Evolutionary conservation across 768 basidiomycete species (phyloP), one percentile per base, ranked within the genome.

Genomic region (Psilocybe cubensis): DNA sequence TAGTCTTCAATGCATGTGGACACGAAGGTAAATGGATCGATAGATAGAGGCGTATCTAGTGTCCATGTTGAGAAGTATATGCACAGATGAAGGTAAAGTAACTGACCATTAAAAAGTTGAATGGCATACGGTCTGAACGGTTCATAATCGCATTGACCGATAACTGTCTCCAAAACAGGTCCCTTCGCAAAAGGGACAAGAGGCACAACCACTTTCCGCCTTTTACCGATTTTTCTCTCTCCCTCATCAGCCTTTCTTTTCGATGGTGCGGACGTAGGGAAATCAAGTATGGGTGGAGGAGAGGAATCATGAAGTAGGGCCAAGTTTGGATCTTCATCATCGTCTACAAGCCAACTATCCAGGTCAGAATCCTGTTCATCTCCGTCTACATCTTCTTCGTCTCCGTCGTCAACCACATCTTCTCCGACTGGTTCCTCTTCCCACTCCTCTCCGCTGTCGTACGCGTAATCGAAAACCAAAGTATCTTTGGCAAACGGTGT

Each of bases 361-460:
- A 86, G 64, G 56, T 94, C 93, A 11, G 88, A 92, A 67, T 91
- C 91, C 2, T 76, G 78, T 27, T 84, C 88, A 14, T 83, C 86
- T 5, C 73, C 75, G 1, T 80, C 83, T 9, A 75, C 83, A 8
- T 82, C 84, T 9, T 85, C 87, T 4, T 81, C 86, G 12, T 85
- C 88, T 11, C 79, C 87, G 14, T 92, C 91, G 4, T 89, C 87
- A 6, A 80, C 75, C 6, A 88, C 83, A 53, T 91, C 89, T 47
- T 92, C 91, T 21, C 88, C 92, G 3, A 81, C 83, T 20, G 87
- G 86, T 68, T 95, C 94, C 56, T 90, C 91, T 60, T 94, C 93
- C 97, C 97, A 98, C 64, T 98, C 97, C 64, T 88, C 94, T 12
- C 93, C 96, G 50, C 92, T 95, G 74, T 99, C 96, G 67, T 96